Conservation (phyloP, 345 rosid species). For the Cardamine occulta region DNA sequence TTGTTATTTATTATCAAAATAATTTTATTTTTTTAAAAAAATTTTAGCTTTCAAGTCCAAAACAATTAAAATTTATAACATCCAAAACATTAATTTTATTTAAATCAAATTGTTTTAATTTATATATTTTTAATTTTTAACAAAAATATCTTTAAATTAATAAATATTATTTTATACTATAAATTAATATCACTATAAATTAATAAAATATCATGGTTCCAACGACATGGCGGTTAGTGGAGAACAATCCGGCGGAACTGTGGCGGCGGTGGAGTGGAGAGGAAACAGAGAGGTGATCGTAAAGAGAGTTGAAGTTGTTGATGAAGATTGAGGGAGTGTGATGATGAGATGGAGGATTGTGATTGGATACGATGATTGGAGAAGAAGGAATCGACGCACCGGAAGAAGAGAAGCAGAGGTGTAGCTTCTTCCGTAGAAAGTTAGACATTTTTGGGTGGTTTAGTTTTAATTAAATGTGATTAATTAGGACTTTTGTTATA, state of each 20-base stretch:
- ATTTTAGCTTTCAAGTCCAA: too few species aligned
- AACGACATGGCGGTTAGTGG: neutral
- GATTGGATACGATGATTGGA: conserved; percentile 31
- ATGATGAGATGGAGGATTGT: conserved; percentile 31
- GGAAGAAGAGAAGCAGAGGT: conserved; percentile 41
- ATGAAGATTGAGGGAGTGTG: conserved; percentile 41
- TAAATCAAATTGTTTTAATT: too few species aligned
- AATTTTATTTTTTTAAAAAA: too few species aligned
- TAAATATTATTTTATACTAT: too few species aligned
- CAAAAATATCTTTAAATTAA: too few species aligned
- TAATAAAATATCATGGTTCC: too few species aligned
- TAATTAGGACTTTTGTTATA: conserved; percentile 2
- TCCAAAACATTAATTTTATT: too few species aligned
- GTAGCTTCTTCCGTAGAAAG: conserved; percentile 31
- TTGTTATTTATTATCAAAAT: too few species aligned
- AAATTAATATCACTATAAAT: too few species aligned
- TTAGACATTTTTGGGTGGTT: conserved; percentile 30
- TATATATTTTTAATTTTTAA: too few species aligned
- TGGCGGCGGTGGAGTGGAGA: conserved; percentile 34
- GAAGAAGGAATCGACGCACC: conserved; percentile 45
- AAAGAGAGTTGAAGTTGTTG: conserved; percentile 44
- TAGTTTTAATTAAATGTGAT: conserved; percentile 13
- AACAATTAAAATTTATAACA: too few species aligned
- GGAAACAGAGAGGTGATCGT: conserved; percentile 44
- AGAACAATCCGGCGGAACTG: neutral